Evolutionary conservation across 345 rosid species (phyloP).

Genomic region (Melaleuca quinquenervia): DNA sequence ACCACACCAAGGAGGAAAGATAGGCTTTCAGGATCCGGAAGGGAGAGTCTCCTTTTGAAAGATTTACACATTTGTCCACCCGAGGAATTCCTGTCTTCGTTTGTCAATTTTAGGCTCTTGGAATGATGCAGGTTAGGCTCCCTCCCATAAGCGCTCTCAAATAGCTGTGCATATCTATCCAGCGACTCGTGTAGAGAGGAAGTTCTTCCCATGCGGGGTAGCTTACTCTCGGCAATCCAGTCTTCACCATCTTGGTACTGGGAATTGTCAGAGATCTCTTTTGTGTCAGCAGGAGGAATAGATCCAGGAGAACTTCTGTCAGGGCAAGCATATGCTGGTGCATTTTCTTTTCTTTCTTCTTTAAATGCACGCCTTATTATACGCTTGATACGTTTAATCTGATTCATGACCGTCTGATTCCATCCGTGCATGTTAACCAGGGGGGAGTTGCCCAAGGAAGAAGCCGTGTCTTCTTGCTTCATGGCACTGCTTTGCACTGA

Average conservation of each 20-base stretch:
- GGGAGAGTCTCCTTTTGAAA: conserved; percentile 63
- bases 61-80: conserved; percentile 20
- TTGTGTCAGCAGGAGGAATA: neutral
- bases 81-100: conserved; percentile 25
- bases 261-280: conserved; percentile 2
- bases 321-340: neutral
- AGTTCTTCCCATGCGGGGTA: conserved; percentile 16
- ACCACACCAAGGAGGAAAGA: conserved; percentile 37
- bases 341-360: conserved; percentile 23
- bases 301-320: conserved; percentile 4
- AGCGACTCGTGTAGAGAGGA: conserved; percentile 40
- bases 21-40: conserved; percentile 64
- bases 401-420: conserved; percentile 30
- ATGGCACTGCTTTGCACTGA: neutral
- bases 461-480: neutral
- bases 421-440: conserved; percentile 20
- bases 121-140: conserved; percentile 35
- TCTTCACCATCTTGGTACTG: conserved; percentile 4
- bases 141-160: conserved; percentile 24
- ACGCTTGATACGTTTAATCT: conserved; percentile 45
- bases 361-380: conserved; percentile 41
- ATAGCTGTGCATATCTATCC: conserved; percentile 45
- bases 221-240: neutral
- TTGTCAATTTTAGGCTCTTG: conserved; percentile 46
- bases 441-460: neutral